Base-by-base conservation (phyloP, 257 asterid genomes). In the Anisodus acutangulus region DNA sequence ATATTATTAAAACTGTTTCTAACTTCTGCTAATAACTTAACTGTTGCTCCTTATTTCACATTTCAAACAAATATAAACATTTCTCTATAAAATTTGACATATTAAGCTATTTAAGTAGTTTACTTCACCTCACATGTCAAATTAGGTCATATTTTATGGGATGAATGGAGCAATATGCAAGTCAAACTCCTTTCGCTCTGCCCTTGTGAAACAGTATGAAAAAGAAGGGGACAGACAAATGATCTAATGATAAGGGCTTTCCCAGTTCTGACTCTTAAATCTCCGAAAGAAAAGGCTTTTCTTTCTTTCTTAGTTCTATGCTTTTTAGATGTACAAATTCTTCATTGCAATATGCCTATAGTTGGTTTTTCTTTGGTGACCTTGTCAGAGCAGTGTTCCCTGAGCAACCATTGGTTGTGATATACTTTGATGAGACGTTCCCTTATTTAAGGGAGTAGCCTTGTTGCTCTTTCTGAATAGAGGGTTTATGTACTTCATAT, bases 341-440 rank as follows among this genome's bases (percentile, higher is more conserved):
- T 49, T 74, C 62, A 49, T 6, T 12, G 43, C 80, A 49, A 74
- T 11, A 22, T 47, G 6, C 54, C 15, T 31, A 8, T 16, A 39
- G 60, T 74, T 12, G n/a, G 57, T 74, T 72, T 10, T 72, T 72
- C 41, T 72, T 19, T 19, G 59, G 41, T 47, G 60, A 72, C 37
- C 80, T 72, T 72, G 80, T 49, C 58, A 74, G 60, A 72, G 60
- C 80, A 74, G 80, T 74, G 80, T 3, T 74, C 19, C 57, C 62
- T 3, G 19, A 49, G 22, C 12, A 39, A 37, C 72, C 57, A 80
- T 80, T 80, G 17, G 11, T 80, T 59, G 19, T 17, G 19, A 43
- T 63, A 41, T 80, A 6, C 69, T 69, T 69, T 39, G 31, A 69
- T 69, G 15, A 69, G 31, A 69, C 12, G 31, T 16, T 39, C 78